Evolutionary conservation across 805 yeast species (phyloP), one percentile per base, ranked within the genome.

Genomic region (Metschnikowia hibisci): DNA sequence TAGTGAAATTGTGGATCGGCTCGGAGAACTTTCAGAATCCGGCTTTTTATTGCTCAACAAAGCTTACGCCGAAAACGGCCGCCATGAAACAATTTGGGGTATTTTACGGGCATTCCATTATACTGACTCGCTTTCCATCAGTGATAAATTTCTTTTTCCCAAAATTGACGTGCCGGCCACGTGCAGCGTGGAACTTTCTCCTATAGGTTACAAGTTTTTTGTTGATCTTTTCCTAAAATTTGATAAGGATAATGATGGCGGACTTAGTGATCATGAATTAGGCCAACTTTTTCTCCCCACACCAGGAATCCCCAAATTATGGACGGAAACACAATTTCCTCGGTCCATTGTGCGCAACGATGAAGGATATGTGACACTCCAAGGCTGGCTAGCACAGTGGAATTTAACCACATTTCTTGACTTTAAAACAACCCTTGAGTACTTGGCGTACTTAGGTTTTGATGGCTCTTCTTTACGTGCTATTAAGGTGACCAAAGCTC

Each of bases 371-470:
- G 89, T 93, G 4, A 88, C 98, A 0, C 64, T 93, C 22, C 99
- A 95, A 66, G 99, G 99, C 3, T 93, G 99, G 99, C 66, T 93
- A 30, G 99, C 99, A 0, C 98, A 91, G 57, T 93, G 99, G 99
- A 84, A 91, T 54, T 85, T 93, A 86, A 88, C 96, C 0, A 91
- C 98, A 0, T 89, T 80, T 52, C 67, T 93, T 25, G 96, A 90
- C 54, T 80, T 85, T 58, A 80, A 76, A 53, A 83, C 88, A 0
- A 89, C 98, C 0, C 73, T 93, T 39, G 95, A 88, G 39, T 93
- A 91, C 56, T 65, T 93, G 48, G 96, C 95, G 0, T 87, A 87
- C 65, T 73, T 93, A 43, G 99, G 99, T 0, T 91, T 84, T 57
- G 95, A 87, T 47, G 67, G 65, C 50, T 51, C 57, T 43, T 54